Percentiles rank a stretch among this genome's conserved stretches.
phyloP scores from a whole-genome alignment of 1,284 basidiomycete species.

The Coniophora puteana region DNA sequence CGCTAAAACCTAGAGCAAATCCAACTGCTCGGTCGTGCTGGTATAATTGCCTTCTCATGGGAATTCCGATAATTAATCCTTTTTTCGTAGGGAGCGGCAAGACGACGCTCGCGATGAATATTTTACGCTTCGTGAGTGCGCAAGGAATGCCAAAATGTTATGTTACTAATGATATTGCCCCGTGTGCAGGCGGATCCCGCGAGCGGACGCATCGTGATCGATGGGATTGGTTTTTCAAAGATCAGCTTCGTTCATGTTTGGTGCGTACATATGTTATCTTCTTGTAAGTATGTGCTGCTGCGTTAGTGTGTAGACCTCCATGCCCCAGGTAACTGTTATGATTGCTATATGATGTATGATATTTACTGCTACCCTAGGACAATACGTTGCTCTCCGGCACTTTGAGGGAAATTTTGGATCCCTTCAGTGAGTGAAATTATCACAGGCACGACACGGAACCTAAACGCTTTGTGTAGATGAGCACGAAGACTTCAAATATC shows the following conservation, averaged over 20 bases:
- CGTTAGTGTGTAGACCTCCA: constrained; percentile 58
- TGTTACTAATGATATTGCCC: constrained; percentile 4
- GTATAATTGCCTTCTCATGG: no score
- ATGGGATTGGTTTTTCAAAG: constrained; percentile 85
- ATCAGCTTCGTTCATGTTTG: constrained; percentile 78
- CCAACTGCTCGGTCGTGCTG: constrained; percentile 74
- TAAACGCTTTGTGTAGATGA: constrained; percentile 44
- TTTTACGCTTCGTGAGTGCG: constrained; percentile 78
- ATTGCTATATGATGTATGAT: constrained; percentile 10
- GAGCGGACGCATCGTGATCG: constrained; percentile 76
- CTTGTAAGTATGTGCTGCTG: constrained; percentile 3
- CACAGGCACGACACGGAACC: not conserved
- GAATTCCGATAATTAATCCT: no score
- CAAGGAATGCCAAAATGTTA: constrained; percentile 29
- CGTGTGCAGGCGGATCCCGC: constrained; percentile 68
- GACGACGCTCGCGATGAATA: constrained; percentile 80
- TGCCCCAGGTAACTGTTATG: constrained; percentile 55
- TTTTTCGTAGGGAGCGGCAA: constrained; percentile 51
- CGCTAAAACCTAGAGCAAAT: constrained; percentile 63
- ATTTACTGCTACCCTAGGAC: constrained; percentile 46
- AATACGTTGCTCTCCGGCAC: constrained; percentile 85
- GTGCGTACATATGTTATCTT: constrained; percentile 33
- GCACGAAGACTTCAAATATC: constrained; percentile 76
- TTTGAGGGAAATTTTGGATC: constrained; percentile 84
- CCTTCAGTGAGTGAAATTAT: constrained; percentile 50